Base-by-base conservation (phyloP, 805 yeast genomes). In the Saturnispora galanensis region DNA sequence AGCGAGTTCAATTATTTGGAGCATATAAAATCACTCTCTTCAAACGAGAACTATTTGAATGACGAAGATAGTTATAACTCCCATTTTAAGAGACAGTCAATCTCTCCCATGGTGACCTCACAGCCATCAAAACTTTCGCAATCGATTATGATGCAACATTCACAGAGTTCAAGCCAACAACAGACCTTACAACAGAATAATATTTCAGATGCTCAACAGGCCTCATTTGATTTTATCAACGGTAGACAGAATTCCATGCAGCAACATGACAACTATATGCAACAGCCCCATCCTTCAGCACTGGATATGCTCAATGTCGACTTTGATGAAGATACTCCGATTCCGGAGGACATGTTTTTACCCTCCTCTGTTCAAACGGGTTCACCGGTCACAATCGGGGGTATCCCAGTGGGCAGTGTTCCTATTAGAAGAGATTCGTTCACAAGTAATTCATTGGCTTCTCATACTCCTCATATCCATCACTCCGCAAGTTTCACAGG, bases 61-160 rank as follows among this genome's bases (percentile, higher is more conserved):
- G 44, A 17, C 31, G 34, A 35, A 8, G 30, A 17, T 9, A 21
- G 12, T 7, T 5, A 15, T 17, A 16, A 30, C 10, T 31, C 50
- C 16, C 50, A 48, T 8, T 55, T 56, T 33, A 52, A 50, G 16
- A 47, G 60, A 41, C 54, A 56, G 33, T 58, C 55, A 36, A 50
- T 55, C 7, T 47, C 57, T 5, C 55, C 59, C 8, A 39, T 47
- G 13, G 38, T 54, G n/a, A 46, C 50, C 21, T 53, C 57, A 2
- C 62, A 57, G 13, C 47, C 52, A 29, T 57, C 62, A 4, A 57
- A 58, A 46, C 47, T 58, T 5, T 57, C 63, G 2, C 63, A 60
- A 39, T 53, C 61, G 3, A 52, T 59, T 39, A 45, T 48, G 34
- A 46, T 41, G 38, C 26, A 21, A 21, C 26, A 21, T 21, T 21